Base-by-base conservation (phyloP, 805 yeast genomes). In the Starmerella roubikii region DNA sequence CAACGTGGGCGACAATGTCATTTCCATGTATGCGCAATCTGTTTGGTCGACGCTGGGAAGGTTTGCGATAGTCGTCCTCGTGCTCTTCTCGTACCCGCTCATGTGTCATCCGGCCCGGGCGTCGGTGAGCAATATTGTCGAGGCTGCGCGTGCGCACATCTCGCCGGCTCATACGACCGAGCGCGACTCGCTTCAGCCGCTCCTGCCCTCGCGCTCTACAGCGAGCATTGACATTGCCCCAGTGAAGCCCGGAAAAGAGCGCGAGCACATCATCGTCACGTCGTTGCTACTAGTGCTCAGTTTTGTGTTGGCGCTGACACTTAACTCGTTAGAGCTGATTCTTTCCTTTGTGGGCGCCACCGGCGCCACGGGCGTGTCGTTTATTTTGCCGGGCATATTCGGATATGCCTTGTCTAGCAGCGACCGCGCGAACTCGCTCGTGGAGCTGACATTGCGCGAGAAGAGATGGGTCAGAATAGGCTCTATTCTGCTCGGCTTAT, bases 71-170 rank as follows among this genome's bases (percentile, higher is more conserved):
- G 88, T 80, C 4, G 64, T 82, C 8, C 62, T 85, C 57, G 94
- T 86, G 19, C 68, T 78, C 47, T 67, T 84, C 39, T 79, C 91
- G n/a, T 85, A 75, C 55, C 95, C 96, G 6, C 61, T 86, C 46
- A 93, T 84, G 68, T 72, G 85, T 51, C 94, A 85, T 51, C 96
- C 96, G 0, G 82, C 93, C 23, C 68, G 95, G 49, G 77, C 80
- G 2, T 82, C 94, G 0, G 67, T 79, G 29, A 76, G 79, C 52
- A 83, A 83, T 55, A 75, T 85, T 30, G 56, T 74, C 24, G 73
- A 67, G 51, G 77, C 54, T 38, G 23, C 43, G 32, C 39, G 40
- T 13, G 19, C 11, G 22, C 35, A 30, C 19, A 22, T 21, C 9
- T 29, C 21, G 13, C 30, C 32, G 24, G 37, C 19, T 6, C 20